Percentiles rank a stretch among this genome's conserved stretches.
Conservation (phyloP, 73 alveolate genomes). For the Tetrahymena elliotti region DNA sequence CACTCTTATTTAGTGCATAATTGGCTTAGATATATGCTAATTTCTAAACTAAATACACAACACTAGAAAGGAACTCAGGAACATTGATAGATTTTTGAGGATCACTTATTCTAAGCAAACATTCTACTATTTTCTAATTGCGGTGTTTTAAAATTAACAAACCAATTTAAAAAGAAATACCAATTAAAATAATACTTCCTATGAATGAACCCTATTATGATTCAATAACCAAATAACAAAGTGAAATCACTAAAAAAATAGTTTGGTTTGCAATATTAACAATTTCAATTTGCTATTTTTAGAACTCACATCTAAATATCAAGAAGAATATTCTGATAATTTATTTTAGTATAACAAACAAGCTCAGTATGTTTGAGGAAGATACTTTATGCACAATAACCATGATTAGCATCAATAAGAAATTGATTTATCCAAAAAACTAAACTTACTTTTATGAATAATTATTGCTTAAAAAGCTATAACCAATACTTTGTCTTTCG, state of each 20-base stretch:
- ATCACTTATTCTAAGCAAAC: not conserved
- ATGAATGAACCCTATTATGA: not conserved
- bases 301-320: not conserved
- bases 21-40: not conserved
- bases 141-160: not conserved
- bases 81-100: not conserved
- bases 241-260: not conserved
- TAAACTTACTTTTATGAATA: not conserved
- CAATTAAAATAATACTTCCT: not conserved
- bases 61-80: not conserved
- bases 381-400: not conserved
- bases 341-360: not conserved
- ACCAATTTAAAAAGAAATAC: not conserved
- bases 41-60: not conserved
- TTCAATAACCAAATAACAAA: not conserved
- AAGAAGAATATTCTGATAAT: not conserved
- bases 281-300: not conserved
- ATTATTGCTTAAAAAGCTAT: not conserved
- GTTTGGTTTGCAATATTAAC: not conserved
- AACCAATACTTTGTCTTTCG: not conserved
- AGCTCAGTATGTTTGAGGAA: not conserved
- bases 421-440: not conserved
- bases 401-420: not conserved
- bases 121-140: too few species aligned
- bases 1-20: not conserved